Base-by-base conservation (phyloP, 192 early-diverging fungal species). In the Allomyces javanicus region DNA sequence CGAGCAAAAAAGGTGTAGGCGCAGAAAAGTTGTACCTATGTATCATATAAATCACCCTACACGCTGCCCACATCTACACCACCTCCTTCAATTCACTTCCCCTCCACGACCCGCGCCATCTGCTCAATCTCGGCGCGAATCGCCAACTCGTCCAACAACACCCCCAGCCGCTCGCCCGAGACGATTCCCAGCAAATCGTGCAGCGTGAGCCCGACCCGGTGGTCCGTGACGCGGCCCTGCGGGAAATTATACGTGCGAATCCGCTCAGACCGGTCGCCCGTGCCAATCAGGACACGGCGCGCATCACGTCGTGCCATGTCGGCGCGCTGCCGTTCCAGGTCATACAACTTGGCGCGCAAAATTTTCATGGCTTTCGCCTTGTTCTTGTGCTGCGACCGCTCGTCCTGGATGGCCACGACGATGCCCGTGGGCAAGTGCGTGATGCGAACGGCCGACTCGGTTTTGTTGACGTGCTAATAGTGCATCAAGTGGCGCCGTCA, bases 371-470 rank as follows among this genome's bases (percentile, higher is more conserved):
- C 95, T 67, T 86, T 89, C 0, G 86, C 87, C 69, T 84, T 85
- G 75, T 98, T 98, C 78, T 85, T 85, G 63, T 90, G 86, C 72
- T 98, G 94, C n/a, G 93, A 95, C 63, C 93, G 77, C 71, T 95
- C 89, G 66, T 87, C 88, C 77, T 96, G 93, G 74, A 89, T 90
- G 33, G 85, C 77, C 7, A 93, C 88, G 9, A 82, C 79, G 44
- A 93, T 85, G 0, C 93, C 93, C 4, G 92, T 92, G 9, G 96
- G 90, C 24, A 95, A 68, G 77, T 98, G 96, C 10, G 89, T 93
- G 26, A 98, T 81, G 7, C 93, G 82, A 66, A 96, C 91, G 9
- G 95, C 93, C 69, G 86, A 88, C 65, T 96, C 93, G 0, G 95
- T 96, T 4, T 87, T 96, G 65, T 96, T 98, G 9, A 96, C 93